These are phyloP conservation scores for Cyclotella sp. DNA, from an alignment of 108 stramenopile genomes.

Conservation along the genomic window DNA sequence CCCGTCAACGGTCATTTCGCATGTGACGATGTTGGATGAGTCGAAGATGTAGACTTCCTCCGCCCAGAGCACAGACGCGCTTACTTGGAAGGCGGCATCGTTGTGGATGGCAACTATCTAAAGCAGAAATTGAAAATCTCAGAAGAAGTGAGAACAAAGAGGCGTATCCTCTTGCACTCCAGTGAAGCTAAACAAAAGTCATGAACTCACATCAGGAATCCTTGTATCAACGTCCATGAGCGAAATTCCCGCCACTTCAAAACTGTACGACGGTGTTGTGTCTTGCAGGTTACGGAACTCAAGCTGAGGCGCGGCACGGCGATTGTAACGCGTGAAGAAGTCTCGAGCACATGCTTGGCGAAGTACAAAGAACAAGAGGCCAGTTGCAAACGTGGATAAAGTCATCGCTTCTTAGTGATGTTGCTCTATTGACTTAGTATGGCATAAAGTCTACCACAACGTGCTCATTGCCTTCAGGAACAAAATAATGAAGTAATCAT, in stretches of 20 bases:
- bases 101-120: constrained; percentile 27
- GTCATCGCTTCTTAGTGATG: no score
- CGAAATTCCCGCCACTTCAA: background rate
- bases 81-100: constrained; percentile 16
- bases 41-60: constrained; percentile 10
- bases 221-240: constrained; percentile 9
- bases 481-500: no score
- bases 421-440: no score
- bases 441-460: no score
- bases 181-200: no score
- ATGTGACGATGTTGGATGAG: constrained; percentile 17
- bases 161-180: no score
- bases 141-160: no score
- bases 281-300: constrained; percentile 9
- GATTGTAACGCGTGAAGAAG: background rate
- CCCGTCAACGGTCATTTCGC: constrained; percentile 26
- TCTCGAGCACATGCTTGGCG: background rate
- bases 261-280: background rate
- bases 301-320: background rate
- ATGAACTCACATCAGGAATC: constrained; percentile 12
- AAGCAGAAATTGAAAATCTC: no score
- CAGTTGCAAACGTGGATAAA: background rate
- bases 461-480: no score
- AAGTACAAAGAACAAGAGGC: background rate
- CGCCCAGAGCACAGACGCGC: constrained; percentile 16